A percentile compares a stretch with the other conserved stretches of the same genome.
Conservation (phyloP, 2,329 filamentous ascomycete species). For the Tolypocladium cylindrosporum region DNA sequence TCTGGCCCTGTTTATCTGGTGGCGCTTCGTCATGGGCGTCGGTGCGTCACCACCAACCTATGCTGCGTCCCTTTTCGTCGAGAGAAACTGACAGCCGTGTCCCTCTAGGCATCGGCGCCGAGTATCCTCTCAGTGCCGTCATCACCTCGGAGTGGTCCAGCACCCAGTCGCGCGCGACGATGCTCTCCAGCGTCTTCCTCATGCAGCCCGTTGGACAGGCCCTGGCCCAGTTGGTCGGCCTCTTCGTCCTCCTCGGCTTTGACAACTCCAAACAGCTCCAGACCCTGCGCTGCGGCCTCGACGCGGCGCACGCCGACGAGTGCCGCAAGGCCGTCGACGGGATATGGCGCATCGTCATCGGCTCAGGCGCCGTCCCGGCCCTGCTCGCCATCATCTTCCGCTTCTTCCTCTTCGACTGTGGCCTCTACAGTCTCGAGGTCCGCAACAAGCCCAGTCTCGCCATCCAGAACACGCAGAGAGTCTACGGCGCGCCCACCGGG, state of each 20-base stretch:
- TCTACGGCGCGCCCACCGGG: slow-evolving; percentile 36
- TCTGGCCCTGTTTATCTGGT: slow-evolving; percentile 40
- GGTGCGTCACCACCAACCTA: slow-evolving; percentile 19
- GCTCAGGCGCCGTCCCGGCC: slow-evolving; percentile 53
- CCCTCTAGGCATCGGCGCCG: slow-evolving; percentile 48
- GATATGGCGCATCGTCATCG: slow-evolving; percentile 59
- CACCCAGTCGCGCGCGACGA: slow-evolving; percentile 54
- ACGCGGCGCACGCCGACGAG: slow-evolving; percentile 31
- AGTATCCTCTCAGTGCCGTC: slow-evolving; percentile 57
- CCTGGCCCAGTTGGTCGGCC: slow-evolving; percentile 50
- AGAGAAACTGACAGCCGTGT: neutral
- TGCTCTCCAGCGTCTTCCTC: slow-evolving; percentile 58
- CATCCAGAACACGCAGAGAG: slow-evolving; percentile 47
- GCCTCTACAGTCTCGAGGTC: slow-evolving; percentile 55
- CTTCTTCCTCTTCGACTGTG: slow-evolving; percentile 57
- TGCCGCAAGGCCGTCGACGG: slow-evolving; percentile 42
- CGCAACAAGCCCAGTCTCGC: slow-evolving; percentile 50
- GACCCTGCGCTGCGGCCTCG: slow-evolving; percentile 37
- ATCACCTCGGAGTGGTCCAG: slow-evolving; percentile 58
- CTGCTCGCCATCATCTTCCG: slow-evolving; percentile 55
- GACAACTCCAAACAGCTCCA: slow-evolving; percentile 29
- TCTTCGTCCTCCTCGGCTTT: slow-evolving; percentile 40
- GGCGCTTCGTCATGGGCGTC: slow-evolving; percentile 45
- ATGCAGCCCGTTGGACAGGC: slow-evolving; percentile 62
- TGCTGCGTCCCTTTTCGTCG: neutral